These are phyloP conservation scores for Gamarada debralockiae DNA, from an alignment of 495 filamentous ascomycete genomes.

Conservation along the genomic window DNA sequence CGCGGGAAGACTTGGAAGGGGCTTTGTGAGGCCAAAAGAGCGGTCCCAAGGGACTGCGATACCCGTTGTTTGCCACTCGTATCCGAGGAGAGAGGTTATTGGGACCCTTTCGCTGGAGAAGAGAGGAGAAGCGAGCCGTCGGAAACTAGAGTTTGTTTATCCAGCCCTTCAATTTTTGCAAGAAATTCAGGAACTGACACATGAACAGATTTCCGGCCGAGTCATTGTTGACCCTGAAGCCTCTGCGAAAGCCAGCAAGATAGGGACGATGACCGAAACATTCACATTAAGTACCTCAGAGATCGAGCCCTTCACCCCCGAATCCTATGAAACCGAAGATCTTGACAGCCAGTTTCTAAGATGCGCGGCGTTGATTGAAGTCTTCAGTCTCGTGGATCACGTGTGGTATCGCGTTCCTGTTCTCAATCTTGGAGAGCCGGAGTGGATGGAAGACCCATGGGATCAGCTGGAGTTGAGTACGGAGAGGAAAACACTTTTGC, in stretches of 20 bases:
- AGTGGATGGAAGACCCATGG: constrained; percentile 12
- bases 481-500: constrained; percentile 8
- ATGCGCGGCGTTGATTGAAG: constrained; percentile 12
- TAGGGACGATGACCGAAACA: constrained; percentile 4
- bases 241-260: constrained; percentile 2
- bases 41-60: background rate
- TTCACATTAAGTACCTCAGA: constrained; percentile 1
- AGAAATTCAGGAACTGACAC: background rate
- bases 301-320: constrained; percentile 1
- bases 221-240: constrained; percentile 1
- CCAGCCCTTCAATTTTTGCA: background rate
- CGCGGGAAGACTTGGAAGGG: background rate
- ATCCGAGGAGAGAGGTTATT: background rate
- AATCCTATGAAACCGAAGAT: background rate
- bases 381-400: constrained; percentile 10
- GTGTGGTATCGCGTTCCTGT: constrained; percentile 14
- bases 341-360: background rate
- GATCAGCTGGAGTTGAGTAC: constrained; percentile 14
- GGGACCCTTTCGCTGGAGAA: constrained; percentile 2
- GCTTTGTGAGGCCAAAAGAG: background rate
- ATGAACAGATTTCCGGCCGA: background rate
- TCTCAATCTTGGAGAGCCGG: constrained; percentile 4
- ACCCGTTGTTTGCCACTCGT: background rate
- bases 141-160: background rate
- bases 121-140: background rate